phyloP scores from a whole-genome alignment of 108 stramenopile genomes.

The Hondaea fermentalgiana region DNA sequence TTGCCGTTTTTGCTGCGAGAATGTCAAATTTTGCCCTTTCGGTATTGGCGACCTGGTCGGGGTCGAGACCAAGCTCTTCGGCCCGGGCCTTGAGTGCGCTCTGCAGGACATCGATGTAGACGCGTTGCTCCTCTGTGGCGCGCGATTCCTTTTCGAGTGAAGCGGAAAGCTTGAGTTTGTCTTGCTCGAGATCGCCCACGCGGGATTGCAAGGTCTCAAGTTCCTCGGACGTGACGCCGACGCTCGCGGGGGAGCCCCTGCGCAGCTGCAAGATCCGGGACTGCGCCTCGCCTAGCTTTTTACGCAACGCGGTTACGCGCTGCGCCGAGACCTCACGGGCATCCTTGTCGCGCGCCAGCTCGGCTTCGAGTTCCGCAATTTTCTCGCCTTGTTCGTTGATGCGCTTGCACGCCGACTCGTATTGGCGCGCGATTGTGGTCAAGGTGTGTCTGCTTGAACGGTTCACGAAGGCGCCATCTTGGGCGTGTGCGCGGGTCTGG shows the following conservation, averaged over 20 bases:
- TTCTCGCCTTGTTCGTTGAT: neutral
- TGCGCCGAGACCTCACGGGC: neutral
- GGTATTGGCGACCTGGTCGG: neutral
- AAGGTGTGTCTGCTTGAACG: neutral
- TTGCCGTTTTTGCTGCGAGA: neutral
- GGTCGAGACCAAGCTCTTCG: neutral
- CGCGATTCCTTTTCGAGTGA: neutral
- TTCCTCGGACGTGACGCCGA: neutral
- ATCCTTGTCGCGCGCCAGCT: neutral
- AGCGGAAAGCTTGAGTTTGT: neutral
- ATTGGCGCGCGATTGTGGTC: neutral
- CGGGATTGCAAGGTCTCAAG: neutral
- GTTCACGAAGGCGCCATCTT: neutral
- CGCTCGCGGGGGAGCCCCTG: neutral
- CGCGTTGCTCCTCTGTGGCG: neutral
- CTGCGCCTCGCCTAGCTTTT: neutral
- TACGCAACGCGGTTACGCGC: neutral
- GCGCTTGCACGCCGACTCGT: neutral
- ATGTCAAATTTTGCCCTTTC: neutral
- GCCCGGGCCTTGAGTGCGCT: neutral
- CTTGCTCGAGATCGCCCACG: neutral
- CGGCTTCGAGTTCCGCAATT: neutral
- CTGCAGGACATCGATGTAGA: neutral
- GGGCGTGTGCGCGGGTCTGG: neutral
- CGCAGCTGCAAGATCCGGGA: neutral